Conservation (phyloP, 768 basidiomycete species). For the Termitomyces sp. region DNA sequence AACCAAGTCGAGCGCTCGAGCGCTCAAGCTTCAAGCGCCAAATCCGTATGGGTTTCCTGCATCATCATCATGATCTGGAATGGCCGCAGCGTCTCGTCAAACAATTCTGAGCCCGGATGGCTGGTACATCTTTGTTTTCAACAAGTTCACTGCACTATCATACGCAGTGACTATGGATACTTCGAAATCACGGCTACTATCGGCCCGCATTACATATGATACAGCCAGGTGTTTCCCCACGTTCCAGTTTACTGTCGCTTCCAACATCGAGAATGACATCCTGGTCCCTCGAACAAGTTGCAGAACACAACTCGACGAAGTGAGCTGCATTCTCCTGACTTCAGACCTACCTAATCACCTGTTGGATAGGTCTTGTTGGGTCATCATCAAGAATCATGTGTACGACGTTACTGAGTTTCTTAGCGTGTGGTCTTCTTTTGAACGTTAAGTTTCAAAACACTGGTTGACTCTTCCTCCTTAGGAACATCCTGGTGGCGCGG, state of each 20-base stretch:
- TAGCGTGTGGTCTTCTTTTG: conserved; percentile 33
- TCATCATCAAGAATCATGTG: conserved; percentile 75
- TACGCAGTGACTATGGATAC: no score
- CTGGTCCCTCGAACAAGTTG: conserved; percentile 54
- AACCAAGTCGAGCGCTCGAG: no score
- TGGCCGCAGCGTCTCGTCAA: no score
- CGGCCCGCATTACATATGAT: background rate
- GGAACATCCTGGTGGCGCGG: conserved; percentile 81
- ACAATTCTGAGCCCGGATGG: no score
- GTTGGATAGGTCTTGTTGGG: conserved; percentile 69
- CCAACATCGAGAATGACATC: conserved; percentile 33
- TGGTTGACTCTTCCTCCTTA: conserved; percentile 20
- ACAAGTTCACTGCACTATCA: no score
- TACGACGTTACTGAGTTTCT: conserved; percentile 86
- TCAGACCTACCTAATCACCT: conserved; percentile 6
- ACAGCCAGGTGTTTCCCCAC: no score
- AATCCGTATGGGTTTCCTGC: no score
- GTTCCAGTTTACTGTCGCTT: background rate
- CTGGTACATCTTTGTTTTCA: no score
- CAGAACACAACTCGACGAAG: conserved; percentile 53
- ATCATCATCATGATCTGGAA: no score
- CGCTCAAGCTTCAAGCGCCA: no score
- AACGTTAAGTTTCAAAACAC: background rate
- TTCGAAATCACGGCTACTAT: background rate
- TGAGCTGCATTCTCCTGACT: conserved; percentile 20